phyloP scores from a whole-genome alignment of 2,329 filamentous ascomycete species.

The Colletotrichum lupini region DNA sequence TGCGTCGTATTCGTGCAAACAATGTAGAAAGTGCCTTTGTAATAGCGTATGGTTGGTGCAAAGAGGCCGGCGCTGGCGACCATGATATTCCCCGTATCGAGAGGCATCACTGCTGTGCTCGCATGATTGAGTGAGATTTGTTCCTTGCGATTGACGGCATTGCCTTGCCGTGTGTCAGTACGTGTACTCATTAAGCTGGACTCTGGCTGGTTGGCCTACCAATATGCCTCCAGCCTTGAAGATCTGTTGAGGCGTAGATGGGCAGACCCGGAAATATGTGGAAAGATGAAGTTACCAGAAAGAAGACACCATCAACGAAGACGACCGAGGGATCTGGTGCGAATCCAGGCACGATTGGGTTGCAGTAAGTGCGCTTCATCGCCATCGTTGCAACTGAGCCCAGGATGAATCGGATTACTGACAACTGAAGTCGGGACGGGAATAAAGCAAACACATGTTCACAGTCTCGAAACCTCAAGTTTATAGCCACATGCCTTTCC shows the following conservation, averaged over 20 bases:
- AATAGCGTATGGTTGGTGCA: slow-evolving; percentile 40
- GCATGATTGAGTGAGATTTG: slow-evolving; percentile 14
- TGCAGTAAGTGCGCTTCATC: background rate
- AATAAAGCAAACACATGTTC: no score
- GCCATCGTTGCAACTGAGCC: no score
- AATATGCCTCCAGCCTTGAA: slow-evolving; percentile 46
- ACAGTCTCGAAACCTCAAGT: no score
- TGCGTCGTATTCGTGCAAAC: slow-evolving; percentile 40
- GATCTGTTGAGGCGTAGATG: slow-evolving; percentile 47
- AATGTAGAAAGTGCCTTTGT: slow-evolving; percentile 41
- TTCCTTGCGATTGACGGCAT: slow-evolving; percentile 14
- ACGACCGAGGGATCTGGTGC: slow-evolving; percentile 45
- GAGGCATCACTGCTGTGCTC: background rate
- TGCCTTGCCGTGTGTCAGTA: background rate
- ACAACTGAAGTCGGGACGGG: no score
- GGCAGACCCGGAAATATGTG: slow-evolving; percentile 68
- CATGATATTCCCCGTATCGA: slow-evolving; percentile 19
- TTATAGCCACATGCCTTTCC: no score
- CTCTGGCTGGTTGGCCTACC: slow-evolving; percentile 1
- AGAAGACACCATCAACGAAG: slow-evolving; percentile 43
- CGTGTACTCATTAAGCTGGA: no score
- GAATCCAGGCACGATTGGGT: slow-evolving; percentile 47
- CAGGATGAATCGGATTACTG: no score
- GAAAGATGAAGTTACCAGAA: slow-evolving; percentile 65
- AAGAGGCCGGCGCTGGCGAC: slow-evolving; percentile 36